Base-by-base conservation (phyloP, 2,329 filamentous ascomycete genomes). In the Penicillium sp. region DNA sequence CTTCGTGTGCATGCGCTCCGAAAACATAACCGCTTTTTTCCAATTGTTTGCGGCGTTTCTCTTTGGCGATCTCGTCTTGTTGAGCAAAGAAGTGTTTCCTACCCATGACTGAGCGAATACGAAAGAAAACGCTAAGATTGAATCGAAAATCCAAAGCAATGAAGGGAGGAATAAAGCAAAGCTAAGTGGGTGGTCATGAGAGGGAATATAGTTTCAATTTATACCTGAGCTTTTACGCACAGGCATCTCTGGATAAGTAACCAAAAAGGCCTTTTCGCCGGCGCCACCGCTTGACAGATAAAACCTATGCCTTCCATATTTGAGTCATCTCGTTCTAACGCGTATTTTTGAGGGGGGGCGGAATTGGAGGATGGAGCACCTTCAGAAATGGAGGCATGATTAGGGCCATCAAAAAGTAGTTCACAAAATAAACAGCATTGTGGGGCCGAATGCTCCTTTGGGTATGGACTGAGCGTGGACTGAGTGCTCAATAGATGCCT, bases 401-500 rank as follows among this genome's bases (percentile, higher is more conserved):
- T 20, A 56, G 51, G 51, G 20, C 44, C 37, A 54, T 59, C 40
- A 53, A 56, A 54, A 49, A 48, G 26, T 49, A 46, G 31, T 20
- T 41, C 15, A 31, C 5, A 49, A 47, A 27, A 31, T 46, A 51
- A 57, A 46, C 23, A 54, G 14, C 29, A 49, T 31, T 49, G 42
- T 56, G 35, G 49, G 42, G 49, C 55, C 43, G 45, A 48, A 42
- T 25, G 31, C 49, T 27, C 43, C 41, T 60, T 56, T 52, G 18
- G 53, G 53, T 51, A 54, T 52, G 25, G 58, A 26, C 44, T 52
- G 53, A 47, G 48, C n/a, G 29, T 54, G n/a, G 50, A 33, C 35
- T 60, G 45, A 43, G 53, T 60, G 53, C 51, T 54, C 27, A 58
- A 53, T 60, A 54, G 44, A 58, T 55, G 48, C 37, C 55, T 54